These are phyloP conservation scores for Teratosphaeria zuluensis DNA, from an alignment of 2,329 filamentous ascomycete genomes.

Conservation along the genomic window DNA sequence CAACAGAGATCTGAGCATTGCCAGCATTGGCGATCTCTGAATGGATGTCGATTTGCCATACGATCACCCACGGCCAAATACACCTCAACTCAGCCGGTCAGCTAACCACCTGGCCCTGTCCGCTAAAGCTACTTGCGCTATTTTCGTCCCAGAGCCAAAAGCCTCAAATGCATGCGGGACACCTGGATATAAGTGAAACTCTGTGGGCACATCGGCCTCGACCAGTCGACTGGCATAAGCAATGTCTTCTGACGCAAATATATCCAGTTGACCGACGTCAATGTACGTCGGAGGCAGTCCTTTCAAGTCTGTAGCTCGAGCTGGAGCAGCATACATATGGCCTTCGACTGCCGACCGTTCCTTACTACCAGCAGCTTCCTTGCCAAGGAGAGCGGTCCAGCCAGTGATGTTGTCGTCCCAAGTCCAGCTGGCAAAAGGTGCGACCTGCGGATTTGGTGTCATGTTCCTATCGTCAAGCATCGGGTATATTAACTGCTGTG, in stretches of 20 bases:
- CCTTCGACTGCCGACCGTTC: neutral
- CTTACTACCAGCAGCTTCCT: conserved; percentile 23
- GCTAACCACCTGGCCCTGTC: neutral
- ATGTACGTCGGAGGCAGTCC: conserved; percentile 37
- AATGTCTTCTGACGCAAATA: conserved; percentile 35
- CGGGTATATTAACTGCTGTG: conserved; percentile 37
- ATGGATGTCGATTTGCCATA: neutral
- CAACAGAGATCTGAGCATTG: neutral
- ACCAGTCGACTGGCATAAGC: conserved; percentile 33
- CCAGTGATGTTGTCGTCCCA: conserved; percentile 31
- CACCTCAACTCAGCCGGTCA: neutral
- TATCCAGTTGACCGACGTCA: conserved; percentile 35
- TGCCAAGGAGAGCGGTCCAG: conserved; percentile 35
- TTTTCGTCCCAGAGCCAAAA: neutral
- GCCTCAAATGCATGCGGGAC: conserved; percentile 33
- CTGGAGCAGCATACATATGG: conserved; percentile 1
- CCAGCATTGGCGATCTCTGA: too few relatives aligned
- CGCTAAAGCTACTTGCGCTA: neutral
- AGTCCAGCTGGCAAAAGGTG: conserved; percentile 28
- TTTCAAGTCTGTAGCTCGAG: conserved; percentile 19
- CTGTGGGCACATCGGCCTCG: conserved; percentile 32
- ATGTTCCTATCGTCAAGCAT: conserved; percentile 40
- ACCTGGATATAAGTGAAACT: conserved; percentile 38
- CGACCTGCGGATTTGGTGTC: conserved; percentile 23
- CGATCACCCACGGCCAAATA: neutral